phyloP scores from a whole-genome alignment of 257 asterid species.

The Capsicum rhomboideum region DNA sequence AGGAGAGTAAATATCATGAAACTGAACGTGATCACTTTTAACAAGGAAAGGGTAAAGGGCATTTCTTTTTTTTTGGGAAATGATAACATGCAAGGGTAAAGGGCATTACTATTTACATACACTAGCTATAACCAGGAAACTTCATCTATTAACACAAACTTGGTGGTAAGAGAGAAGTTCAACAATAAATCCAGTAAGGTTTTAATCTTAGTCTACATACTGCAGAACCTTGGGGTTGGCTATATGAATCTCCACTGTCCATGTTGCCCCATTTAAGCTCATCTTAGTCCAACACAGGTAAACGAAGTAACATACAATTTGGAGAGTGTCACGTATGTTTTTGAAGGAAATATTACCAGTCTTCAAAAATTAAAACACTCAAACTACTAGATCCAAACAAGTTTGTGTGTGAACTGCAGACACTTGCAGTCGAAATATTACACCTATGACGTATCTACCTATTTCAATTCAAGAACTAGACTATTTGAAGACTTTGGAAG shows the following conservation, averaged over 20 bases:
- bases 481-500: neutral
- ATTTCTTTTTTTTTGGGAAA: neutral
- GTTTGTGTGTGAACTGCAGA: neutral
- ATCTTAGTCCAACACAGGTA: neutral
- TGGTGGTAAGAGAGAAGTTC: neutral
- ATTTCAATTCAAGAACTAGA: neutral
- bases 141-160: neutral
- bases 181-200: neutral
- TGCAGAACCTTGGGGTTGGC: neutral
- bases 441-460: neutral
- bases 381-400: neutral
- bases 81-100: neutral
- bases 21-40: neutral
- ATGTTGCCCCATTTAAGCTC: neutral
- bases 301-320: neutral
- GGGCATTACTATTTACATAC: neutral
- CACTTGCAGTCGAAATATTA: neutral
- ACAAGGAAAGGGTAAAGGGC: neutral
- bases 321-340: neutral
- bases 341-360: neutral
- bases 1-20: neutral
- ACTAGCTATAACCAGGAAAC: neutral
- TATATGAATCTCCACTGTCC: neutral
- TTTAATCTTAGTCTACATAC: neutral
- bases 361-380: neutral